These are phyloP conservation scores for Trametes versicolor DNA, from an alignment of 1,284 basidiomycete genomes.

Conservation along the genomic window DNA sequence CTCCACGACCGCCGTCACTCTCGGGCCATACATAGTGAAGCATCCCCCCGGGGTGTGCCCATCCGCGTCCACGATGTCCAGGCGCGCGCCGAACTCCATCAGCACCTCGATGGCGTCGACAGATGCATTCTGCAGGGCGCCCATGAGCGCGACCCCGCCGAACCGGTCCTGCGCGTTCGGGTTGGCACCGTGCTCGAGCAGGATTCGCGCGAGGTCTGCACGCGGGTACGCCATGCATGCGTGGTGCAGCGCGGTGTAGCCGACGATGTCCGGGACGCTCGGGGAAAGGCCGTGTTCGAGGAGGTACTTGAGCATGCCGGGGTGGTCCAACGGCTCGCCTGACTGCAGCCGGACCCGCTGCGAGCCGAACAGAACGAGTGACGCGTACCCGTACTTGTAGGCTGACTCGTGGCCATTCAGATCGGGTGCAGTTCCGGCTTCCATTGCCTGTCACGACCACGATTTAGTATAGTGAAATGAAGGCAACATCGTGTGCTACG, in stretches of 20 bases:
- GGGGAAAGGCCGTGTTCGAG: constrained; percentile 53
- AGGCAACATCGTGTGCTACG: not conserved
- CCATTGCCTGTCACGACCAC: constrained; percentile 46
- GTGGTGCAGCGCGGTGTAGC: constrained; percentile 61
- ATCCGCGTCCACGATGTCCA: constrained; percentile 59
- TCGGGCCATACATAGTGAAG: constrained; percentile 52
- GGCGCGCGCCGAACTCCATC: constrained; percentile 58
- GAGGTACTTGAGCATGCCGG: constrained; percentile 53
- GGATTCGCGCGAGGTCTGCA: constrained; percentile 33
- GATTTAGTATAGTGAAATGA: not conserved
- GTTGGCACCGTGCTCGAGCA: constrained; percentile 56
- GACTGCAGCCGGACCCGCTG: constrained; percentile 45
- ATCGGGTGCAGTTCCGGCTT: constrained; percentile 51
- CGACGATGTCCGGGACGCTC: constrained; percentile 57
- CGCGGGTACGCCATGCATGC: constrained; percentile 44
- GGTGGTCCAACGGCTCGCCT: constrained; percentile 37
- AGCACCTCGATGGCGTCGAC: constrained; percentile 53
- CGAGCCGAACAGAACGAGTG: constrained; percentile 54
- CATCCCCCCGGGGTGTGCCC: constrained; percentile 46
- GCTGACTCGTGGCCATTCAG: constrained; percentile 55
- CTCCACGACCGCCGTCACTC: constrained; percentile 55
- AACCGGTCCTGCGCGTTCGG: constrained; percentile 51
- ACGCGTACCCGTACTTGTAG: constrained; percentile 57
- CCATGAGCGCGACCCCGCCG: constrained; percentile 54
- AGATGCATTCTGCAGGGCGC: constrained; percentile 50